phyloP scores from a whole-genome alignment of 2,329 filamentous ascomycete species.

The Alternaria dauci region DNA sequence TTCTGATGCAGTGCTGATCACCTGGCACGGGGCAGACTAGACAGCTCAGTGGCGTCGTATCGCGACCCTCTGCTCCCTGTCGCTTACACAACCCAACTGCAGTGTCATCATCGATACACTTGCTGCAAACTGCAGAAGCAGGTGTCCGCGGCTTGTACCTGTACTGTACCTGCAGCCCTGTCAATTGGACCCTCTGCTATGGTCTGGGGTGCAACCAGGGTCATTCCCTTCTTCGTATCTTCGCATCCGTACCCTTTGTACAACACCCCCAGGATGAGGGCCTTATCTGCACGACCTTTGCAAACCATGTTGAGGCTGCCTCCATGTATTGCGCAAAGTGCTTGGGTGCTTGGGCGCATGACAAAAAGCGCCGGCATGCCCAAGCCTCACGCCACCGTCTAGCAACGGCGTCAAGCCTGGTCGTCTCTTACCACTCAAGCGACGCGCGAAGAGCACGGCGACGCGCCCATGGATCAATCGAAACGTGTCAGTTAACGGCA shows the following conservation, averaged over 20 bases:
- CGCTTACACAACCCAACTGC: conserved; percentile 5
- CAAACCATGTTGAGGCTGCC: conserved; percentile 1
- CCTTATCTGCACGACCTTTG: neutral
- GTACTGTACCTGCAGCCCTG: conserved; percentile 5
- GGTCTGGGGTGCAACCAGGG: neutral
- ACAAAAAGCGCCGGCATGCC: conserved; percentile 20
- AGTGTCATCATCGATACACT: neutral
- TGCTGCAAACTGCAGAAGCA: conserved; percentile 11
- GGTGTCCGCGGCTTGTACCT: conserved; percentile 6
- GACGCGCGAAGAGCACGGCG: conserved; percentile 18
- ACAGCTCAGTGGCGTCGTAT: conserved; percentile 30
- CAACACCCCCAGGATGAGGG: conserved; percentile 10
- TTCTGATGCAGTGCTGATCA: conserved; percentile 39
- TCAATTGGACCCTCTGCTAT: neutral
- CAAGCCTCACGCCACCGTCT: neutral
- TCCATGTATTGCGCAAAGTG: conserved; percentile 1
- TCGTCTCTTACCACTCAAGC: conserved; percentile 17
- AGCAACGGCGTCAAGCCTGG: conserved; percentile 15
- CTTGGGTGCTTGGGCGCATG: conserved; percentile 1
- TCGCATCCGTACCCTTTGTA: conserved; percentile 25
- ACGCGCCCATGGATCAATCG: conserved; percentile 22
- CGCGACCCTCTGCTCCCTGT: conserved; percentile 4
- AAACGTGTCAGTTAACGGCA: conserved; percentile 9
- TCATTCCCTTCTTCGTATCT: conserved; percentile 1
- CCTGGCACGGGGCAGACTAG: conserved; percentile 39